phyloP scores from a whole-genome alignment of 2,329 filamentous ascomycete genomes.

The Stagonosporopsis vannaccii region DNA sequence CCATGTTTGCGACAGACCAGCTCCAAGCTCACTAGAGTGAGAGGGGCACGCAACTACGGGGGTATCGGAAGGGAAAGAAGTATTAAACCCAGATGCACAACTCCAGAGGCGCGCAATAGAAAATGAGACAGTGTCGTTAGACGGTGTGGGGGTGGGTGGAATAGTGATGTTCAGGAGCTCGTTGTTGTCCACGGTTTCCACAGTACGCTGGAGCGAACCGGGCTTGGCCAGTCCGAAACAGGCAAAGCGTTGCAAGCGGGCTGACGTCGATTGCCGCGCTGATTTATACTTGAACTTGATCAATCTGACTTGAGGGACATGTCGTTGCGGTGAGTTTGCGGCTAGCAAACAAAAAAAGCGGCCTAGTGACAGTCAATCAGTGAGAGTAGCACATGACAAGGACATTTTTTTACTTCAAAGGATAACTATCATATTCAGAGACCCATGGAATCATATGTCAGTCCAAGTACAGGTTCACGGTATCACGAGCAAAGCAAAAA shows the following conservation, averaged over 20 bases:
- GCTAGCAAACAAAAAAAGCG: neutral
- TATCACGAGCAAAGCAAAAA: slow-evolving; percentile 6
- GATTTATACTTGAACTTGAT: neutral
- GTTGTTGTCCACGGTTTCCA: slow-evolving; percentile 23
- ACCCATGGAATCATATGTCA: neutral
- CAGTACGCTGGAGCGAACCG: slow-evolving; percentile 18
- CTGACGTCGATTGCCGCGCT: slow-evolving; percentile 17
- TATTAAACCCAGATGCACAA: slow-evolving; percentile 49
- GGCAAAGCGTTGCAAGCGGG: slow-evolving; percentile 15
- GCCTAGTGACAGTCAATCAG: neutral
- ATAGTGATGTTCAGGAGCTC: slow-evolving; percentile 36
- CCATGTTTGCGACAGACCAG: slow-evolving; percentile 58
- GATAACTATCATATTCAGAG: neutral
- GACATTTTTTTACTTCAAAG: neutral
- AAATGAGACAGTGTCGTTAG: slow-evolving; percentile 46
- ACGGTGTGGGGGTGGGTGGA: slow-evolving; percentile 34
- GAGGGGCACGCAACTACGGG: slow-evolving; percentile 36
- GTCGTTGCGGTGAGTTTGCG: neutral
- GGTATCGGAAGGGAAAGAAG: slow-evolving; percentile 47
- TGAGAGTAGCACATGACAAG: neutral
- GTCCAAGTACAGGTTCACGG: slow-evolving; percentile 9
- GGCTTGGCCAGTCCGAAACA: slow-evolving; percentile 14
- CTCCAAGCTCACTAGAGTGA: slow-evolving; percentile 49
- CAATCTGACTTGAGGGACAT: neutral
- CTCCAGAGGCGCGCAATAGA: slow-evolving; percentile 48